phyloP scores from a whole-genome alignment of 257 asterid species.

The Scutellaria barbata region DNA sequence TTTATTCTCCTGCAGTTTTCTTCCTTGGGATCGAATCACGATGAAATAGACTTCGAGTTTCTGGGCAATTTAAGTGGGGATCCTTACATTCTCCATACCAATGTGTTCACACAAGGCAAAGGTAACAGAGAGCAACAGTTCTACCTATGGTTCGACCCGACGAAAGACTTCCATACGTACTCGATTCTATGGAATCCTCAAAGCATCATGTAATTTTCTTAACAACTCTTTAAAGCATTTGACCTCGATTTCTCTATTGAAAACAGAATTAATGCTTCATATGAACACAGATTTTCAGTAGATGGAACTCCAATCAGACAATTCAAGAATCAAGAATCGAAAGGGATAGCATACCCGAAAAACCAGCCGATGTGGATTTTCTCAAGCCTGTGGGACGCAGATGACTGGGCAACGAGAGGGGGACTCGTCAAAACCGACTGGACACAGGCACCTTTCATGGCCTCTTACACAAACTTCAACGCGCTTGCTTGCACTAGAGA shows the following conservation, averaged over 20 bases:
- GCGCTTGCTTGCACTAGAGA: conserved; percentile 40
- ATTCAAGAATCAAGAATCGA: conserved; percentile 60
- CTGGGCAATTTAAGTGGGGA: conserved; percentile 62
- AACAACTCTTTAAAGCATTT: not conserved
- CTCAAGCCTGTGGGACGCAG: conserved; percentile 66
- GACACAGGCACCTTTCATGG: conserved; percentile 64
- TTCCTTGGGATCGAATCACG: conserved; percentile 53
- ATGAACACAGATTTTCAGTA: conserved; percentile 53
- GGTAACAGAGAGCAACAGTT: conserved; percentile 59
- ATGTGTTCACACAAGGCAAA: conserved; percentile 54
- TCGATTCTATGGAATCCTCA: conserved; percentile 65
- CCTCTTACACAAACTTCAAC: conserved; percentile 55
- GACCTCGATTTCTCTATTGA: not conserved
- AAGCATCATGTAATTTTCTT: conserved; percentile 53
- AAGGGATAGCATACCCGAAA: conserved; percentile 54
- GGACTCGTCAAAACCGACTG: conserved; percentile 71
- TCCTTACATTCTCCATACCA: conserved; percentile 61
- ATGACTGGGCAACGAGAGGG: conserved; percentile 76
- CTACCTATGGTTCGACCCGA: conserved; percentile 64
- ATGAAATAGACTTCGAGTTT: conserved; percentile 65
- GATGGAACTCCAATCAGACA: conserved; percentile 75
- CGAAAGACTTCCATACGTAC: conserved; percentile 62
- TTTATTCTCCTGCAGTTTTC: conserved; percentile 41
- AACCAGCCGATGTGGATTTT: conserved; percentile 68
- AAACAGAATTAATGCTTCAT: conserved; percentile 13